Evolutionary conservation across 106 monocot species (phyloP).

Genomic region (Dioscorea alata): DNA sequence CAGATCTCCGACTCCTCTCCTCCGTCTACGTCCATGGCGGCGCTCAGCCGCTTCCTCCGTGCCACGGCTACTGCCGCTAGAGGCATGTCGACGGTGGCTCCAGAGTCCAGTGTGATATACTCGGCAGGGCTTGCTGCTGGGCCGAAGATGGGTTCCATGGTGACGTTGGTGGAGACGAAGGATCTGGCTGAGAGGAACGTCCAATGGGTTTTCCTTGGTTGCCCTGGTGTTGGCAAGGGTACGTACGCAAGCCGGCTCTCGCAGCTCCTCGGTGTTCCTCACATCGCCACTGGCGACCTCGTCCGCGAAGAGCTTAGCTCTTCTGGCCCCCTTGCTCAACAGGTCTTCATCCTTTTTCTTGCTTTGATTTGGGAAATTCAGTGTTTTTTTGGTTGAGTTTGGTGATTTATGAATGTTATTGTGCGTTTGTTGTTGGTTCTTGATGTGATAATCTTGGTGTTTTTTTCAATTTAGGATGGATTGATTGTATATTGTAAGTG

Average conservation of each 20-base stretch:
- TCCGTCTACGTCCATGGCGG: conserved; percentile 18
- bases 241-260: conserved; percentile 91
- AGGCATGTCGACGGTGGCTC: background rate
- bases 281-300: conserved; percentile 98
- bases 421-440: background rate
- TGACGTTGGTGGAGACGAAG: conserved; percentile 1
- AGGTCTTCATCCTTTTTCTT: conserved; percentile 23
- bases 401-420: background rate
- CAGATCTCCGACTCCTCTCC: background rate
- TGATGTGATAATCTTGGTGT: background rate
- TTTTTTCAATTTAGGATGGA: background rate
- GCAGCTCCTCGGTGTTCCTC: conserved; percentile 71
- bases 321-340: conserved; percentile 48
- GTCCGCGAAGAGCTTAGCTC: conserved; percentile 81
- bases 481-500: too few species aligned
- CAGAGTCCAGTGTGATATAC: background rate
- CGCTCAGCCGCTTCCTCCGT: conserved; percentile 19
- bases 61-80: conserved; percentile 2
- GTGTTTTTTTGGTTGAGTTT: background rate
- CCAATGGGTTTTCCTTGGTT: conserved; percentile 92
- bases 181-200: conserved; percentile 38
- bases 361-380: background rate
- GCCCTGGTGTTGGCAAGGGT: conserved; percentile 95
- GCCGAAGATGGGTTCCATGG: background rate
- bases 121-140: conserved; percentile 5